Base-by-base conservation (phyloP, 169 alveolate genomes). In the Cryptosporidium muris region DNA sequence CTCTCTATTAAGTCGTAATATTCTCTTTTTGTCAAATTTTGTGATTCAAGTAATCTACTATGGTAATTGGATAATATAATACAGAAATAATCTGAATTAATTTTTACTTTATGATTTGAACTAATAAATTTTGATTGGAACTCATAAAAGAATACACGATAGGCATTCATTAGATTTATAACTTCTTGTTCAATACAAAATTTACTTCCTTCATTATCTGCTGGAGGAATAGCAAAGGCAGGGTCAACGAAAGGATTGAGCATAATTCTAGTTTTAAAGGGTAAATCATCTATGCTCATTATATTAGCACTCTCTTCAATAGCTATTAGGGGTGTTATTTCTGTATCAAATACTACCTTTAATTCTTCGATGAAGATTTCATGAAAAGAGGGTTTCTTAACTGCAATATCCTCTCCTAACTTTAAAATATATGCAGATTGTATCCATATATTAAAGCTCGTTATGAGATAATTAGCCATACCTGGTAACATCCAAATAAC, bases 91-190 rank as follows among this genome's bases (percentile, higher is more conserved):
- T 45, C 40, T 34, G 85, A 63, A 58, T 74, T 68, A 45, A 74
- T 58, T 5, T 36, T 12, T 34, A 66, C 85, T 43, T 74, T 66
- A 25, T 58, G 60, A 7, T 58, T 42, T 9, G 85, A 68, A 16
- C 60, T 63, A 9, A 74, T 74, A 12, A 56, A 58, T 74, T 60
- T 74, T 58, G 62, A 43, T 8, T 74, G 85, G 45, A 74, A 74
- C 42, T 56, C 85, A 66, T 58, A 6, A 54, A 74, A 54, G 40
- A 58, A 74, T 54, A 74, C 51, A 58, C 85, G 54, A 45, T 58
- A 74, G 8, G 85, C 85, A 58, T 43, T 74, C 85, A 74, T 74
- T 51, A 74, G 45, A 43, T 74, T 74, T 25, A 25, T 25, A 25
- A 25, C 25, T 25, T 25, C 25, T 25, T 25, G 25, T 7, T 43